phyloP scores from a whole-genome alignment of 179 eudicot genomes.

The Silene vulgaris region DNA sequence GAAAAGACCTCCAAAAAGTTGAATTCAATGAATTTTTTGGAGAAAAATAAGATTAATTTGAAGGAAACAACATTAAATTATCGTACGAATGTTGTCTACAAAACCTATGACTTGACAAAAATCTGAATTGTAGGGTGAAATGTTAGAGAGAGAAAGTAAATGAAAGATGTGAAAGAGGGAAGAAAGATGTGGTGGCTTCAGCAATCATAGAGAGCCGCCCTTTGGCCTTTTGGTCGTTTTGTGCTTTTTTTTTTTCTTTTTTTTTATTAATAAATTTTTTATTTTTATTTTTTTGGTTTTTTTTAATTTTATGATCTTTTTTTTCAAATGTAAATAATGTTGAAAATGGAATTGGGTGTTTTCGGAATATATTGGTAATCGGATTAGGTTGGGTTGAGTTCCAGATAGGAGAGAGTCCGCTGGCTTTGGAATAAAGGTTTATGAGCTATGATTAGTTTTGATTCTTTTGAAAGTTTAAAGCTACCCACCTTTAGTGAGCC shows the following conservation, averaged over 20 bases:
- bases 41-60: neutral
- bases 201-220: conserved; percentile 35
- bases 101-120: conserved; percentile 15
- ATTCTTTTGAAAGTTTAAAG: too few relatives aligned
- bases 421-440: too few relatives aligned
- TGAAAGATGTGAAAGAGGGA: conserved; percentile 5
- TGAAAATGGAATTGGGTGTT: too few relatives aligned
- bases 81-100: neutral
- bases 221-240: conserved; percentile 5
- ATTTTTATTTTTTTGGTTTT: too few relatives aligned
- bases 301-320: too few relatives aligned
- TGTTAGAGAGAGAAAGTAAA: conserved; percentile 16
- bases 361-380: too few relatives aligned
- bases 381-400: too few relatives aligned
- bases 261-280: too few relatives aligned
- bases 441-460: too few relatives aligned
- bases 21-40: neutral
- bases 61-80: conserved; percentile 13
- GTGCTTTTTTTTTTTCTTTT: neutral
- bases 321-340: too few relatives aligned
- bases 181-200: conserved; percentile 24
- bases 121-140: neutral
- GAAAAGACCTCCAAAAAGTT: conserved; percentile 12
- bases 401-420: too few relatives aligned
- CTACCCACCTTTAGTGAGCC: too few relatives aligned